Conservation (phyloP, 176 grass and related monocot genomes). For the Hsuehochloa calcarea region DNA sequence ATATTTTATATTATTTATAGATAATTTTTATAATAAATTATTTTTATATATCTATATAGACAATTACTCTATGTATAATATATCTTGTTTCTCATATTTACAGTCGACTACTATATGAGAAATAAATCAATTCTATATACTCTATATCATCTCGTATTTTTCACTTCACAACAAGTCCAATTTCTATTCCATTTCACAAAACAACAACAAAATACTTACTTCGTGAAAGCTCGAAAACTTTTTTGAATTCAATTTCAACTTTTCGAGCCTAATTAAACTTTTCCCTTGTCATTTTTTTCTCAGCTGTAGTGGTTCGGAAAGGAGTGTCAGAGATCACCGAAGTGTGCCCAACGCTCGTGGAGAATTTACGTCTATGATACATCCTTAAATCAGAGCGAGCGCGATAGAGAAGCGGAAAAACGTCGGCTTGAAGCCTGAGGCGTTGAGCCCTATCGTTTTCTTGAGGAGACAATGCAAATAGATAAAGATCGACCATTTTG, state of each 20-base stretch:
- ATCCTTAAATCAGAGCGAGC: too few species aligned
- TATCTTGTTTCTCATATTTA: too few species aligned
- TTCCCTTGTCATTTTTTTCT: background rate
- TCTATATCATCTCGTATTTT: background rate
- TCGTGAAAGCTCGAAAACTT: conserved; percentile 4
- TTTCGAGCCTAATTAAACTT: background rate
- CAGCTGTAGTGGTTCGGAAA: background rate
- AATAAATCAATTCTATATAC: too few species aligned
- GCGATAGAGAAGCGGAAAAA: background rate
- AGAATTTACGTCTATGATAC: background rate
- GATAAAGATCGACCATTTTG: conserved; percentile 5
- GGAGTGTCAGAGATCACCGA: background rate
- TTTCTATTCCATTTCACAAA: background rate
- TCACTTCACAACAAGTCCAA: background rate
- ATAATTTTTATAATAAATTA: too few species aligned
- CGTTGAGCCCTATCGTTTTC: background rate
- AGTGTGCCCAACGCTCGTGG: background rate
- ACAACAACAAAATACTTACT: background rate
- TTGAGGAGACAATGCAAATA: background rate
- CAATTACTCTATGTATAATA: too few species aligned
- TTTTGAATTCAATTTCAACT: background rate
- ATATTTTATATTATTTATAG: too few species aligned
- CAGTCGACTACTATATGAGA: too few species aligned
- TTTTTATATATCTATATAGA: too few species aligned
- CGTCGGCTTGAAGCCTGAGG: conserved; percentile 25